Conservation (phyloP, 768 basidiomycete genomes). For the Termitomyces sp. region DNA sequence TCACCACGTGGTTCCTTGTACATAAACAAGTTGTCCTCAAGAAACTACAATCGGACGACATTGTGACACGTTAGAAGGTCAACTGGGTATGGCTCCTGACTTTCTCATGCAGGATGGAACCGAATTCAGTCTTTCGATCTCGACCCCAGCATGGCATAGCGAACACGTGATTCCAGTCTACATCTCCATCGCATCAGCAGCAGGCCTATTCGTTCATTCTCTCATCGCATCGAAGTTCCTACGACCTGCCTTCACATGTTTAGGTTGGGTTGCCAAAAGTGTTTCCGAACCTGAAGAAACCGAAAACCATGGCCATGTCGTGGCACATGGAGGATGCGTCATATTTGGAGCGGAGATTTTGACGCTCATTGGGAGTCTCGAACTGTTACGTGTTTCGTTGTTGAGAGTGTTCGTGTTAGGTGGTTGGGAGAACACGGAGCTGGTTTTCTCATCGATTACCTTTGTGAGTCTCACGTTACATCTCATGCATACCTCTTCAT, state of each 20-base stretch:
- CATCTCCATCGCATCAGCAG: slow-evolving; percentile 3
- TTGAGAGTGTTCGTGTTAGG: no score
- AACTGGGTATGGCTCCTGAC: no score
- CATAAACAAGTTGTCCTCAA: no score
- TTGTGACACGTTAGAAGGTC: no score
- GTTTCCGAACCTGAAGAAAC: background rate
- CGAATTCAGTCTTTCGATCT: no score
- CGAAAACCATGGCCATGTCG: no score
- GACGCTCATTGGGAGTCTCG: slow-evolving; percentile 9
- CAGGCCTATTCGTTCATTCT: background rate
- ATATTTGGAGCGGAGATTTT: no score
- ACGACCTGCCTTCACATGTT: background rate
- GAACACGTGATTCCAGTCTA: slow-evolving; percentile 11
- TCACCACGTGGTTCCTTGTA: no score
- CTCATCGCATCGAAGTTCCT: background rate
- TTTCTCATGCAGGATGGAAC: no score
- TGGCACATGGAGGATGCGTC: no score
- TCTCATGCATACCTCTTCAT: background rate
- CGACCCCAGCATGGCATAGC: no score
- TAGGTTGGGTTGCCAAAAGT: background rate
- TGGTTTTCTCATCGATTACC: background rate
- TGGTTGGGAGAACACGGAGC: background rate
- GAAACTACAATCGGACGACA: no score
- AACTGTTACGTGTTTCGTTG: slow-evolving; percentile 9
- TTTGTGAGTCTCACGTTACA: background rate